A percentile compares a stretch with the other conserved stretches of the same genome.
Evolutionary conservation across 306 rosid genomes (phyloP).

Genomic region (Lathyrus tuberosus): DNA sequence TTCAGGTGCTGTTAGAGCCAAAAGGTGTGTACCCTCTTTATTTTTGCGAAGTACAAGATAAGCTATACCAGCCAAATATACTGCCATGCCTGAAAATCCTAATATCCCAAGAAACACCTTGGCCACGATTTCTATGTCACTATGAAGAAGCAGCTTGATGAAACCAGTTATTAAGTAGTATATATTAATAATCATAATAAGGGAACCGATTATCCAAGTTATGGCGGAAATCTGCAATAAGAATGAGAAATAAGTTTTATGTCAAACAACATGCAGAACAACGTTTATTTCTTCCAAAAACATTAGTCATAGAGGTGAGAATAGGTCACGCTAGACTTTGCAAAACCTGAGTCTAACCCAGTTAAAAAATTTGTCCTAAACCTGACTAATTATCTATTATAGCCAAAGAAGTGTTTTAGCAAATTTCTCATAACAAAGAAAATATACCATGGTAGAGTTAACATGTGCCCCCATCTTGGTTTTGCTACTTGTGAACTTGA

Average conservation of each 20-base stretch:
- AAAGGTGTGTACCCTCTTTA: conserved; percentile 56
- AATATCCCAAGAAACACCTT: conserved; percentile 72
- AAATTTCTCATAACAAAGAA: background rate
- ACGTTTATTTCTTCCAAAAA: background rate
- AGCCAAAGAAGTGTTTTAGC: too few species aligned
- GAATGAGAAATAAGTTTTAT: conserved; percentile 15
- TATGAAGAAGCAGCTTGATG: conserved; percentile 69
- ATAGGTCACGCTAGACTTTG: background rate
- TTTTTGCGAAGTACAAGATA: conserved; percentile 77
- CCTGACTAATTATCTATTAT: too few species aligned
- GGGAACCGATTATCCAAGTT: conserved; percentile 75
- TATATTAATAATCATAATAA: conserved; percentile 79
- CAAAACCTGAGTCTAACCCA: too few species aligned
- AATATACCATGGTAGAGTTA: conserved; percentile 69
- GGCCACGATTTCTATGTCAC: conserved; percentile 51
- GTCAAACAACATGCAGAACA: conserved; percentile 30
- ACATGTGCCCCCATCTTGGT: conserved; percentile 85
- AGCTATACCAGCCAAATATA: conserved; percentile 75
- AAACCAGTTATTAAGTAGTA: conserved; percentile 72
- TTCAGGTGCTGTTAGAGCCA: conserved; percentile 73
- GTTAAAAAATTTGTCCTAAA: too few species aligned
- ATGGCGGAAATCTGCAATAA: conserved; percentile 63
- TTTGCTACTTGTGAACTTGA: conserved; percentile 88
- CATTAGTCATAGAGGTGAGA: background rate
- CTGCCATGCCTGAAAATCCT: conserved; percentile 78